phyloP scores from a whole-genome alignment of 176 grass and related monocot genomes.

The Carex myosuroides region DNA sequence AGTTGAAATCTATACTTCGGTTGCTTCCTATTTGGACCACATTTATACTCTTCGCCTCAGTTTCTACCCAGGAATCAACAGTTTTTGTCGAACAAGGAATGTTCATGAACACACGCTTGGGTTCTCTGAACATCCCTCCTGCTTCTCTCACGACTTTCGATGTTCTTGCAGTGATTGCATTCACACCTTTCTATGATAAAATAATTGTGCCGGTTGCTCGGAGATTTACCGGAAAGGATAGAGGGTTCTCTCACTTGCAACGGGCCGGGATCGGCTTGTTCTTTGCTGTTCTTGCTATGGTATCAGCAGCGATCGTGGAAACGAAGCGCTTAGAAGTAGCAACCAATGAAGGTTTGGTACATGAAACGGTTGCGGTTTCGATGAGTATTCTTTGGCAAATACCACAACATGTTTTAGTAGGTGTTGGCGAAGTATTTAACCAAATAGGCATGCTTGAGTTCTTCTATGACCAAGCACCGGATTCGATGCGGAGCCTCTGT shows the following conservation, averaged over 20 bases:
- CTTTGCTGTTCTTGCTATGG: slow-evolving; percentile 35
- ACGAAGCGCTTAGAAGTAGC: slow-evolving; percentile 27
- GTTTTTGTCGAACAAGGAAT: slow-evolving; percentile 48
- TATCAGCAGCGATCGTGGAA: slow-evolving; percentile 32
- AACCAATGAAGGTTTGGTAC: slow-evolving; percentile 6
- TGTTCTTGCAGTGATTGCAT: slow-evolving; percentile 16
- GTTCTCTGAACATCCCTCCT: slow-evolving; percentile 27
- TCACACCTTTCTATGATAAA: slow-evolving; percentile 38
- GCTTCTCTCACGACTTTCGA: slow-evolving; percentile 40
- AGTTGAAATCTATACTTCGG: slow-evolving; percentile 39
- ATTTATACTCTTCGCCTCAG: slow-evolving; percentile 35
- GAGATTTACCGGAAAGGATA: slow-evolving; percentile 36
- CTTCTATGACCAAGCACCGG: slow-evolving; percentile 39
- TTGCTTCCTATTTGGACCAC: slow-evolving; percentile 47
- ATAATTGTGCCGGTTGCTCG: slow-evolving; percentile 26
- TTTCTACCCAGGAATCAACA: slow-evolving; percentile 32
- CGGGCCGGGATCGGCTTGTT: slow-evolving; percentile 38
- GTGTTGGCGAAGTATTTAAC: slow-evolving; percentile 32
- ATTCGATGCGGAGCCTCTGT: slow-evolving; percentile 41
- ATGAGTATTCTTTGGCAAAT: slow-evolving; percentile 47
- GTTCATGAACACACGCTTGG: slow-evolving; percentile 20
- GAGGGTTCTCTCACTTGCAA: slow-evolving; percentile 43
- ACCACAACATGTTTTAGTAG: slow-evolving; percentile 38
- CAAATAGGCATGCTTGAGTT: slow-evolving; percentile 33
- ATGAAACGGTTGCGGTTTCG: slow-evolving; percentile 3